These are phyloP conservation scores for Dysphania ambrosioides DNA, from an alignment of 148 eudicot genomes.

Conservation along the genomic window DNA sequence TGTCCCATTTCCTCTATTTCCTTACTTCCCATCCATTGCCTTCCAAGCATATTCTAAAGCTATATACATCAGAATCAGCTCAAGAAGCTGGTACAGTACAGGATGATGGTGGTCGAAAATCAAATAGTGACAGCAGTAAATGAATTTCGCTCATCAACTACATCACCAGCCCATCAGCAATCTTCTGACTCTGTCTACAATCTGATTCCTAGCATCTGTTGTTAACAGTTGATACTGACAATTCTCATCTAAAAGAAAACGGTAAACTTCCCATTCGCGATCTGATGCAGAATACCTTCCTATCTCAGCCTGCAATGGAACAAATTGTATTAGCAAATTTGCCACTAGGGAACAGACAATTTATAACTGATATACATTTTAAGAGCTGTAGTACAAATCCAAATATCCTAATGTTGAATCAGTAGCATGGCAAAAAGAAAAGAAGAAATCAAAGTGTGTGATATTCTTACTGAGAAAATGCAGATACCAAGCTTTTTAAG, in stretches of 20 bases:
- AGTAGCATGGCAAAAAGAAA: too few relatives aligned
- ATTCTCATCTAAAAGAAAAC: conserved; percentile 66
- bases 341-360: neutral
- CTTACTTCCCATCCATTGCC: neutral
- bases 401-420: too few relatives aligned
- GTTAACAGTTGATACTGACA: conserved; percentile 46
- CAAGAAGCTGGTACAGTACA: conserved; percentile 10
- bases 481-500: conserved; percentile 72
- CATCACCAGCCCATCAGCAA: conserved; percentile 76
- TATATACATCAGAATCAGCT: conserved; percentile 25
- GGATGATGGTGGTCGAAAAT: neutral
- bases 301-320: conserved; percentile 64
- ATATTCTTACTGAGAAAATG: conserved; percentile 66
- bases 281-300: conserved; percentile 63
- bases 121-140: neutral
- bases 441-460: too few relatives aligned
- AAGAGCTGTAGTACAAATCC: neutral
- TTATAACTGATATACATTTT: neutral
- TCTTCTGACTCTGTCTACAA: conserved; percentile 73
- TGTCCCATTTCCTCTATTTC: neutral
- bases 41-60: neutral
- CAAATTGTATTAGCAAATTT: neutral
- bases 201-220: conserved; percentile 48
- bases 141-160: neutral
- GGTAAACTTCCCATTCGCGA: conserved; percentile 89